Evolutionary conservation across 2,329 filamentous ascomycete genomes (phyloP).

Genomic region (Biscogniauxia mediterranea): DNA sequence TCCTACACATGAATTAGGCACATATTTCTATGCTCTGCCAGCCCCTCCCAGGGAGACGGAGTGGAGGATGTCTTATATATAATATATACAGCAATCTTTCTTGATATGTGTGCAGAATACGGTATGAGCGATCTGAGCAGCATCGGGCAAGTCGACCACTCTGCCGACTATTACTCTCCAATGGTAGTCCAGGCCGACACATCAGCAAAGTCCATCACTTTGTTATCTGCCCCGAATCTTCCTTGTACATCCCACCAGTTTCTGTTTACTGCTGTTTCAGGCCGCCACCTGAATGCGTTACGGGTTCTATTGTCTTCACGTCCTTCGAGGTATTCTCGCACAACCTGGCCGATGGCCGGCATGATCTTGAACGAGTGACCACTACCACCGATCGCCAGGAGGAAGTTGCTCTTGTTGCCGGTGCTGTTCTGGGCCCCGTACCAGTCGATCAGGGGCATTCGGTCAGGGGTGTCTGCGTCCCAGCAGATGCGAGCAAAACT

Average conservation of each 20-base stretch:
- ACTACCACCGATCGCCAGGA: constrained; percentile 49
- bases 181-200: constrained; percentile 40
- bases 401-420: constrained; percentile 29
- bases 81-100: no score
- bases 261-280: constrained; percentile 43
- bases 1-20: no score
- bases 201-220: constrained; percentile 47
- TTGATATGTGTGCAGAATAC: no score
- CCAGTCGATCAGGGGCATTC: constrained; percentile 50
- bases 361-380: constrained; percentile 55
- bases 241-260: constrained; percentile 44
- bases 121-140: no score
- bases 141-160: neutral
- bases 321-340: constrained; percentile 47
- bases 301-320: constrained; percentile 41
- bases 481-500: constrained; percentile 53
- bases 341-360: constrained; percentile 48
- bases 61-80: no score
- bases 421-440: constrained; percentile 32
- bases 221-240: constrained; percentile 45
- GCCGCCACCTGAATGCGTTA: constrained; percentile 48
- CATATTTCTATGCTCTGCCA: no score
- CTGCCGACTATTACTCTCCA: constrained; percentile 1
- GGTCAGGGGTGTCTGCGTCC: constrained; percentile 55
- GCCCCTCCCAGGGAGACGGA: no score